These are phyloP conservation scores for Teratosphaeria epicoccoides DNA, from an alignment of 2,329 filamentous ascomycete genomes.

Conservation along the genomic window DNA sequence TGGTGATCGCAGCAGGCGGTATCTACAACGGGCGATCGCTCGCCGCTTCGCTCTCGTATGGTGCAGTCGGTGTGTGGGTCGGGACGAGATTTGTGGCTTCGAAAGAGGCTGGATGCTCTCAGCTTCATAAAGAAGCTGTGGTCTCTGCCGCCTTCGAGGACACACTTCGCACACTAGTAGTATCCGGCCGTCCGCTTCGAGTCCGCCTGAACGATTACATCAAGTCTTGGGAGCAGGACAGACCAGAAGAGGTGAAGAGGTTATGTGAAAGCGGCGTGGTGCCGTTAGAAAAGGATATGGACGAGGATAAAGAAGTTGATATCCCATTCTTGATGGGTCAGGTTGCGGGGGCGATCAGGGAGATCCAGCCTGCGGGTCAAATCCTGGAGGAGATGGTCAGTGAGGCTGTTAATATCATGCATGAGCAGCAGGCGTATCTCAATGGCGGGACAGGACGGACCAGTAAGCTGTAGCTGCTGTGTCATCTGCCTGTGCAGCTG, in stretches of 20 bases:
- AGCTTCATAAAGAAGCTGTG: constrained; percentile 74
- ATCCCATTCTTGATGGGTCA: constrained; percentile 89
- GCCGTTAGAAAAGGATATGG: constrained; percentile 72
- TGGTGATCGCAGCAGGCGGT: constrained; percentile 84
- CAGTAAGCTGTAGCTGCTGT: constrained; percentile 34
- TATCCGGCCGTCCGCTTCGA: constrained; percentile 71
- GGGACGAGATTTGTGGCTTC: constrained; percentile 85
- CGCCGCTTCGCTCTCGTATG: constrained; percentile 75
- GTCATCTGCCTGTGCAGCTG: neutral
- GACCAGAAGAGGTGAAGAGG: constrained; percentile 62
- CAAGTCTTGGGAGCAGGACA: constrained; percentile 59
- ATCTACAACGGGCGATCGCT: constrained; percentile 73
- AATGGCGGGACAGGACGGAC: constrained; percentile 13
- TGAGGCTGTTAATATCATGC: constrained; percentile 60
- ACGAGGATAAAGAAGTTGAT: constrained; percentile 72
- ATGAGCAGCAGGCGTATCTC: constrained; percentile 51
- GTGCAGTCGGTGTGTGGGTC: constrained; percentile 84
- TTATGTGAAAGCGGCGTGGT: constrained; percentile 68
- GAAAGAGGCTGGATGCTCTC: constrained; percentile 67
- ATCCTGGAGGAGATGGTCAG: constrained; percentile 88
- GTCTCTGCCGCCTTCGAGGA: constrained; percentile 69
- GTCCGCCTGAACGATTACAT: constrained; percentile 79
- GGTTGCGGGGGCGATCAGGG: constrained; percentile 66
- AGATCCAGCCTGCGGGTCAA: constrained; percentile 67
- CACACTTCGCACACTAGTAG: constrained; percentile 70